These are phyloP conservation scores for Perilla frutescens DNA, from an alignment of 257 asterid genomes.

Conservation along the genomic window DNA sequence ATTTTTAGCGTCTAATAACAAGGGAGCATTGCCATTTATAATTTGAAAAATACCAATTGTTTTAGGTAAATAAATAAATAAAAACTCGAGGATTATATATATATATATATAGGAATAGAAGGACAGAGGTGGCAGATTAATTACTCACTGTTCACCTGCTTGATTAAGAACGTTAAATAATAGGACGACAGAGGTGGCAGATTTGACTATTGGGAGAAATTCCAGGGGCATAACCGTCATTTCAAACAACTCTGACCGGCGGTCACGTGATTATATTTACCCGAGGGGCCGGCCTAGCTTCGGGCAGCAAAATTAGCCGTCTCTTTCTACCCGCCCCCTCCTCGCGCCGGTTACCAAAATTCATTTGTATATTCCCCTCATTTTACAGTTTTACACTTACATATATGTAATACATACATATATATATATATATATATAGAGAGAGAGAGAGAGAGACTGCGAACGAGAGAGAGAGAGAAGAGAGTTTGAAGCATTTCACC, in stretches of 20 bases:
- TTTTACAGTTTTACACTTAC: conserved; percentile 2
- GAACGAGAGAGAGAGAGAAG: not conserved
- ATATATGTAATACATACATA: too few species aligned
- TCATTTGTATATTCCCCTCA: not conserved
- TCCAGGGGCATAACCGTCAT: conserved; percentile 40
- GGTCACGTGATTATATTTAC: conserved; percentile 41
- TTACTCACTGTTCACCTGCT: too few species aligned
- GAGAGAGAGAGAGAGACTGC: not conserved
- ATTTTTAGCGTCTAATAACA: too few species aligned
- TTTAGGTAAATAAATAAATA: too few species aligned
- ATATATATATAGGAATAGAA: too few species aligned
- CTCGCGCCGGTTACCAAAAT: conserved; percentile 54
- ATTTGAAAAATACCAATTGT: too few species aligned
- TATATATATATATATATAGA: not conserved
- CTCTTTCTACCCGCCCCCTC: conserved; percentile 39
- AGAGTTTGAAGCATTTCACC: conserved; percentile 23
- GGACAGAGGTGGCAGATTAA: too few species aligned
- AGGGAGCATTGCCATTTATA: too few species aligned
- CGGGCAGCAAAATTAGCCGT: conserved; percentile 56
- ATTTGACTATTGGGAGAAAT: conserved; percentile 28
- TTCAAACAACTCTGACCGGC: conserved; percentile 30
- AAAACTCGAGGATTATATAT: too few species aligned
- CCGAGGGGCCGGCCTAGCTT: conserved; percentile 57
- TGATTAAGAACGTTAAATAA: not conserved
- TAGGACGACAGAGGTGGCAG: conserved; percentile 23